phyloP scores from a whole-genome alignment of 2,329 filamentous ascomycete genomes.

The Fusarium sp. region DNA sequence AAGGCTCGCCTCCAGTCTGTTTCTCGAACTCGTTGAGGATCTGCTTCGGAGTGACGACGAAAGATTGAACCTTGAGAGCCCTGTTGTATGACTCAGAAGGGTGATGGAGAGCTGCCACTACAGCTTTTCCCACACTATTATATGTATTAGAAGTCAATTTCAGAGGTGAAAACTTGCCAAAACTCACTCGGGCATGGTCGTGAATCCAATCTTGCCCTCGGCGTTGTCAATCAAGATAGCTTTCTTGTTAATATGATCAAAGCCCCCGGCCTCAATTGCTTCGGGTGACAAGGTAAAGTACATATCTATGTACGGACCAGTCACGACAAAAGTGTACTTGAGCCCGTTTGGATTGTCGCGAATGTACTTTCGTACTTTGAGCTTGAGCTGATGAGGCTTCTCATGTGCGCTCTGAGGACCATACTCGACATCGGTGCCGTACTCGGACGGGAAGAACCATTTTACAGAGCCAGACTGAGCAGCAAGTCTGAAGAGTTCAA shows the following conservation, averaged over 20 bases:
- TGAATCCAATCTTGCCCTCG: slow-evolving; percentile 71
- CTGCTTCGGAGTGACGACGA: slow-evolving; percentile 70
- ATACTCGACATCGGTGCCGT: slow-evolving; percentile 74
- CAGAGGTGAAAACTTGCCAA: no score
- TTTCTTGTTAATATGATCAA: slow-evolving; percentile 65
- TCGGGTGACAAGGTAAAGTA: slow-evolving; percentile 59
- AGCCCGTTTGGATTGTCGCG: slow-evolving; percentile 63
- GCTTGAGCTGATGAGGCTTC: slow-evolving; percentile 75
- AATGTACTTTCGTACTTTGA: slow-evolving; percentile 72
- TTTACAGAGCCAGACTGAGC: slow-evolving; percentile 63
- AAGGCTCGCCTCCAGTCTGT: slow-evolving; percentile 67
- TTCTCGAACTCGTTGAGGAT: slow-evolving; percentile 75
- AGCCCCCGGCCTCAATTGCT: slow-evolving; percentile 60
- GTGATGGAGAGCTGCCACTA: slow-evolving; percentile 70
- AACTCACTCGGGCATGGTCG: slow-evolving; percentile 76
- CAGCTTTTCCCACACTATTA: slow-evolving; percentile 71
- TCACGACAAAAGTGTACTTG: slow-evolving; percentile 74
- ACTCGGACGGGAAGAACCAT: slow-evolving; percentile 76
- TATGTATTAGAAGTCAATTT: background rate
- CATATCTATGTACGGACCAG: slow-evolving; percentile 74
- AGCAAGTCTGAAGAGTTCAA: slow-evolving; percentile 69
- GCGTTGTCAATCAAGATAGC: slow-evolving; percentile 72
- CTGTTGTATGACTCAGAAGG: slow-evolving; percentile 64
- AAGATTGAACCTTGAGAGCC: slow-evolving; percentile 76
- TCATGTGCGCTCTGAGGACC: slow-evolving; percentile 66